These are phyloP conservation scores for Sporisorium reilianum DNA, from an alignment of 1,284 basidiomycete species.

Conservation along the genomic window DNA sequence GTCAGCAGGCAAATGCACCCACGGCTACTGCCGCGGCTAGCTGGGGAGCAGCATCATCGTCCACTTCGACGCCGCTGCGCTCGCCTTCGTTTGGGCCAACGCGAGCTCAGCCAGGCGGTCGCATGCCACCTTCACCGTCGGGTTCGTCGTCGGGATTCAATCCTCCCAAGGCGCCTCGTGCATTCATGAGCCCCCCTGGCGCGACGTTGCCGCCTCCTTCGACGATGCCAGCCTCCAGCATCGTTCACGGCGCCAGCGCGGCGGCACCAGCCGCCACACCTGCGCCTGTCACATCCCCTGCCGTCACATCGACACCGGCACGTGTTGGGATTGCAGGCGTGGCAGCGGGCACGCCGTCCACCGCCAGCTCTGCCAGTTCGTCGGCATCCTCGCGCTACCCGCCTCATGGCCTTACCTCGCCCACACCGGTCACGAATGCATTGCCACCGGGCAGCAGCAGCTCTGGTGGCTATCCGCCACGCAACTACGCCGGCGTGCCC, in stretches of 20 bases:
- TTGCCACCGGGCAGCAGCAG: conserved; percentile 12
- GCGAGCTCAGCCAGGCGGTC: conserved; percentile 10
- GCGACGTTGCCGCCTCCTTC: conserved; percentile 11
- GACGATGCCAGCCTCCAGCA: conserved; percentile 5
- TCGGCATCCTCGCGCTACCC: conserved; percentile 19
- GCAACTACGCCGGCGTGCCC: conserved; percentile 52
- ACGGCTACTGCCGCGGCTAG: background rate
- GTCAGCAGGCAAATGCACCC: conserved; percentile 6
- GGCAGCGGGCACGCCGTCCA: conserved; percentile 30
- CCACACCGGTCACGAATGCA: conserved; percentile 19
- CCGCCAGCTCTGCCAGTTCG: conserved; percentile 24
- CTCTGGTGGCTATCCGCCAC: conserved; percentile 15
- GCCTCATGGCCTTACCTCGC: conserved; percentile 15
- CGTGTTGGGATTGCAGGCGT: conserved; percentile 17
- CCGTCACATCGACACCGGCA: conserved; percentile 24
- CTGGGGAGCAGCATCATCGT: conserved; percentile 1
- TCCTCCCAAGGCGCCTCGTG: conserved; percentile 44
- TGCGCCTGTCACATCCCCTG: background rate
- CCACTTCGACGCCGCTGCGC: conserved; percentile 12
- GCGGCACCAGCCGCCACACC: background rate
- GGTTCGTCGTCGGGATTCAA: conserved; percentile 25
- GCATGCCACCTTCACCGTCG: conserved; percentile 37
- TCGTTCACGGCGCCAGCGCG: background rate
- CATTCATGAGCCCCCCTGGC: conserved; percentile 39
- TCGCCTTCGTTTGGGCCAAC: conserved; percentile 35